Percentiles rank a stretch among this genome's conserved stretches.
These are phyloP conservation scores for Spongospora subterranea DNA, from an alignment of 208 protist species.

Conservation along the genomic window DNA sequence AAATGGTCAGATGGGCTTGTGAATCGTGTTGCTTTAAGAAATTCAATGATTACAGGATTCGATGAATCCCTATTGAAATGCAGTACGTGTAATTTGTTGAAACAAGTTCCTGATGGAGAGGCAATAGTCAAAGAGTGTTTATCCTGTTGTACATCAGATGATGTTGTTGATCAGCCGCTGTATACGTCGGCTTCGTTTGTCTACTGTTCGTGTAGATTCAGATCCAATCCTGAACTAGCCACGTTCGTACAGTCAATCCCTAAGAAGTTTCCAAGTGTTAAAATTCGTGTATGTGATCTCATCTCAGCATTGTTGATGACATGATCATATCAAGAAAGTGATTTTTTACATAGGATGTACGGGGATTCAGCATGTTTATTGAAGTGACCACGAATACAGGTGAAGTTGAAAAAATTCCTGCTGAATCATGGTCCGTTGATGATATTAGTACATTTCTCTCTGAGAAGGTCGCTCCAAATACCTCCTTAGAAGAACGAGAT, in stretches of 20 bases:
- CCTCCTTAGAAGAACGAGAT: neutral
- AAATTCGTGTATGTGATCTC: neutral
- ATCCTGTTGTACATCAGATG: neutral
- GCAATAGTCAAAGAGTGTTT: neutral
- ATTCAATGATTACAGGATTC: neutral
- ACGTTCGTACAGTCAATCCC: neutral
- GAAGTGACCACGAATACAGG: neutral
- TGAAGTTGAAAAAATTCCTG: neutral
- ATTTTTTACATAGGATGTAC: neutral
- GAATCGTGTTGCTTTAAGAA: neutral
- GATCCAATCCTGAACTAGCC: neutral
- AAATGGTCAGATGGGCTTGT: neutral
- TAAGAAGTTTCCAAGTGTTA: neutral
- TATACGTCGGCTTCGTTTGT: neutral
- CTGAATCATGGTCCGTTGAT: neutral
- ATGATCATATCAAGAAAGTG: neutral
- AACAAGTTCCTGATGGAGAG: neutral
- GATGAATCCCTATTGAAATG: neutral
- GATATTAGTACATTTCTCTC: neutral
- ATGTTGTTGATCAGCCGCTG: neutral
- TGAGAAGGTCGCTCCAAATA: neutral
- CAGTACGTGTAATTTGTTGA: neutral
- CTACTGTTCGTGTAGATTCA: neutral
- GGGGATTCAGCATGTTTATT: neutral
- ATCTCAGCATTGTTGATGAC: neutral